Evolutionary conservation across 352 stramenopile genomes (phyloP), one percentile per base, ranked within the genome.

Genomic region (Detonula confervacea): DNA sequence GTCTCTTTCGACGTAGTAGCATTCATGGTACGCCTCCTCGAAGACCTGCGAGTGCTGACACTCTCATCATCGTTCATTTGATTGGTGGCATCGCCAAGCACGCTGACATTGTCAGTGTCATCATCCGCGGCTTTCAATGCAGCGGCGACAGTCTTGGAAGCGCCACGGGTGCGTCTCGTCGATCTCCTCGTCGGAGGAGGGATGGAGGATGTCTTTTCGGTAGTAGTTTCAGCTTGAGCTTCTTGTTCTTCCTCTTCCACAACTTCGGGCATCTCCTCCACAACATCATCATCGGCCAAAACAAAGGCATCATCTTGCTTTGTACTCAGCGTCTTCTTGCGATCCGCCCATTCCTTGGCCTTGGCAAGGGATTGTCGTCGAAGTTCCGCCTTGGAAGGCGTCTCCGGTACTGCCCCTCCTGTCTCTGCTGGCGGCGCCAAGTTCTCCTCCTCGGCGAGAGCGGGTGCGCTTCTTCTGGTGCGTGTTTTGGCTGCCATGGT

Each of bases 311-410:
- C 29, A 20, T 64, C 54, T 24, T 66, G 66, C 66, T 75, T 75
- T n/a, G n/a, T n/a, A n/a, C n/a, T n/a, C n/a, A n/a, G n/a, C n/a
- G n/a, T n/a, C 1, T 22, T 35, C 55, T 75, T 75, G n/a, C 66
- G 66, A 14, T 75, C 52, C 4, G 52, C 66, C 66, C 66, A 75
- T 66, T 63, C 52, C 37, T 75, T 63, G 1, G 66, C 66, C 29
- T 29, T 7, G 18, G 51, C 27, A 25, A 67, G 18, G 16, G 66
- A 75, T 25, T 75, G 18, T 25, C 66, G 30, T 47, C 55, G 52
- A 11, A 60, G 9, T 1, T 75, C 66, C 5, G 66, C 66, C 39
- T 75, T 75, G 20, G 52, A 60, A n/a, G n/a, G n/a, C n/a, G n/a
- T n/a, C n/a, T n/a, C n/a, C n/a, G n/a, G n/a, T n/a, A n/a, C n/a